Evolutionary conservation across 2,329 filamentous ascomycete genomes (phyloP).

Genomic region (Teratosphaeria pseudoeucalypti): DNA sequence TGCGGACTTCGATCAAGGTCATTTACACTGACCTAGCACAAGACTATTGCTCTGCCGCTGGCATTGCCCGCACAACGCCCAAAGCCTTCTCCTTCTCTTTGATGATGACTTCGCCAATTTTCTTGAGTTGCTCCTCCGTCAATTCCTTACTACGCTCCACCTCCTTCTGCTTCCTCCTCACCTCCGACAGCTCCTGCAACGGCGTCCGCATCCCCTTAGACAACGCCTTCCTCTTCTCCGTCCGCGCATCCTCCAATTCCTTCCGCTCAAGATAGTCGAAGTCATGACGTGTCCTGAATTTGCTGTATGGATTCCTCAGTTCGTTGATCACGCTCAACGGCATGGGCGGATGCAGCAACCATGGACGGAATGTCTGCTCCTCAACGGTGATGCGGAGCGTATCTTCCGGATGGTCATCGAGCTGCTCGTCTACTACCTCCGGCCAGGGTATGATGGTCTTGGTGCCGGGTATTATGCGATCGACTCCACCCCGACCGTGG

Average conservation of each 20-base stretch:
- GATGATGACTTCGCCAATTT: slow-evolving; percentile 33
- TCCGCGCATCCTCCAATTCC: slow-evolving; percentile 46
- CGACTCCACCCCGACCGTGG: slow-evolving; percentile 25
- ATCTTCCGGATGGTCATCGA: slow-evolving; percentile 52
- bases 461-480: slow-evolving; percentile 54
- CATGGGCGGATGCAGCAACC: slow-evolving; percentile 66
- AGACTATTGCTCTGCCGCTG: background rate
- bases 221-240: slow-evolving; percentile 33
- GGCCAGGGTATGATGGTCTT: slow-evolving; percentile 73
- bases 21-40: background rate
- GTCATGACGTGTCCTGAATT: slow-evolving; percentile 72
- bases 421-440: slow-evolving; percentile 34
- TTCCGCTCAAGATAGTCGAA: slow-evolving; percentile 58
- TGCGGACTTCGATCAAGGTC: background rate
- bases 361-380: slow-evolving; percentile 65
- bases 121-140: slow-evolving; percentile 29
- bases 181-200: slow-evolving; percentile 31
- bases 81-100: slow-evolving; percentile 10
- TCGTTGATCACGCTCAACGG: slow-evolving; percentile 72
- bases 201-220: slow-evolving; percentile 37
- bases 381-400: slow-evolving; percentile 70
- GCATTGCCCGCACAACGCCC: background rate
- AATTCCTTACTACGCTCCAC: slow-evolving; percentile 27
- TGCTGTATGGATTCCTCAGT: slow-evolving; percentile 70
- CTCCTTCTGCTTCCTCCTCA: slow-evolving; percentile 29